Evolutionary conservation across 2,329 filamentous ascomycete genomes (phyloP), one percentile per base, ranked within the genome.

Genomic region (Trichoderma lentiforme): DNA sequence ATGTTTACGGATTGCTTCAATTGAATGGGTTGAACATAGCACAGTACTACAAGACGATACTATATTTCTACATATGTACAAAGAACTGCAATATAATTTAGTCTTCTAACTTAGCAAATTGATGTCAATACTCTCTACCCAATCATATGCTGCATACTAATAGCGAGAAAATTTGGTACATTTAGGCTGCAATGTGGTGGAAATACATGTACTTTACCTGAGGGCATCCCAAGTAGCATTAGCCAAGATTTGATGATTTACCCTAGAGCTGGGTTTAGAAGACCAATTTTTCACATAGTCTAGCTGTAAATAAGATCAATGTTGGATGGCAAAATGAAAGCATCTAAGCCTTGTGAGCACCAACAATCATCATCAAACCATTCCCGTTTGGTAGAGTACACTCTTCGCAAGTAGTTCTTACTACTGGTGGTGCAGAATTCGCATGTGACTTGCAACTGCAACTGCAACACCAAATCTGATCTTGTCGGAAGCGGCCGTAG

Each of bases 111-210:
- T 43, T n/a, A 0, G 18, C 39, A 43, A 9, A n/a, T n/a, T 9
- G 39, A 43, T 9, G 39, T 43, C 1, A 43, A n/a, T n/a, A 2
- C 15, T n/a, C 7, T 9, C 18, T n/a, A 43, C 3, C 0, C 9
- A 43, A 43, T 0, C 7, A 9, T 2, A 4, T 4, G 2, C 15
- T 43, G 4, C 3, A n/a, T 0, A 0, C 1, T 43, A 4, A 43
- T 9, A 43, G 15, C 18, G 3, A n/a, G 6, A 43, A n/a, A 8
- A 1, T 2, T 18, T 43, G 39, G 0, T 4, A 3, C 39, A n/a
- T 43, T n/a, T n/a, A 9, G 39, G 7, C 18, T n/a, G 39, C 39
- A 43, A 43, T 43, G 15, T n/a, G 0, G 39, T 0, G 7, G 21
- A 12, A 21, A 8, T 8, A 28, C 26, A 28, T 28, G 43, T 0